These are phyloP conservation scores for Phialocephala sp. DNA, from an alignment of 2,329 filamentous ascomycete genomes.

Conservation along the genomic window DNA sequence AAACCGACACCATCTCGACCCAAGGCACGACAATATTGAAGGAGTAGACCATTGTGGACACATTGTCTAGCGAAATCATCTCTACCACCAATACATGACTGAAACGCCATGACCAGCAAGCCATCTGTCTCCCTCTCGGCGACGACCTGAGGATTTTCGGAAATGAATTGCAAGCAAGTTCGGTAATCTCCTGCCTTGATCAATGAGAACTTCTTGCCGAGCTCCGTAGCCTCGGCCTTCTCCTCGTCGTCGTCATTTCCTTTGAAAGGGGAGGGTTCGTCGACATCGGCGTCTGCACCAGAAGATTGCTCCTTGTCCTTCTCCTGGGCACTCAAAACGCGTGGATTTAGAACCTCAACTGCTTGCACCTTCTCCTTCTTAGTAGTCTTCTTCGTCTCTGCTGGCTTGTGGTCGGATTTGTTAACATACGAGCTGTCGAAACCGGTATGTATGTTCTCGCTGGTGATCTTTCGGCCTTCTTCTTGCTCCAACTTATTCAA, in stretches of 20 bases:
- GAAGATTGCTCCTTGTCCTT: constrained; percentile 55
- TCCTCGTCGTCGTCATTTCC: constrained; percentile 66
- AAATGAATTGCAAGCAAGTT: constrained; percentile 76
- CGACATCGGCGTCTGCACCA: constrained; percentile 66
- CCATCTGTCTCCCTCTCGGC: constrained; percentile 89
- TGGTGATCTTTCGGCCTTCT: constrained; percentile 90
- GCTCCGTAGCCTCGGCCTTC: constrained; percentile 74
- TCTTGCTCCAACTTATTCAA: constrained; percentile 83
- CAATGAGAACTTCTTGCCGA: constrained; percentile 80
- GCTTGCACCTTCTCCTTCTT: constrained; percentile 55
- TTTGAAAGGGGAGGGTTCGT: constrained; percentile 53
- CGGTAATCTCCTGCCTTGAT: constrained; percentile 79
- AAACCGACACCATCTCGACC: constrained; percentile 86
- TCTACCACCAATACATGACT: constrained; percentile 78
- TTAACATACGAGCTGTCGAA: constrained; percentile 87
- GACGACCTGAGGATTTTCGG: constrained; percentile 77
- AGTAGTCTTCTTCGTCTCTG: constrained; percentile 38
- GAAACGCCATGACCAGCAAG: constrained; percentile 89
- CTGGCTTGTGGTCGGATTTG: constrained; percentile 51
- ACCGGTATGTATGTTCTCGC: constrained; percentile 84
- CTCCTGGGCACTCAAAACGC: constrained; percentile 49
- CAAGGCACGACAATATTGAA: constrained; percentile 93
- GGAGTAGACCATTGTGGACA: constrained; percentile 88
- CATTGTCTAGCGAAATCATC: constrained; percentile 81
- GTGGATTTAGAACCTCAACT: constrained; percentile 80